Percentiles rank a stretch among this genome's conserved stretches.
These are phyloP conservation scores for Botryotinia globosa DNA, from an alignment of 2,329 filamentous ascomycete genomes.

Conservation along the genomic window DNA sequence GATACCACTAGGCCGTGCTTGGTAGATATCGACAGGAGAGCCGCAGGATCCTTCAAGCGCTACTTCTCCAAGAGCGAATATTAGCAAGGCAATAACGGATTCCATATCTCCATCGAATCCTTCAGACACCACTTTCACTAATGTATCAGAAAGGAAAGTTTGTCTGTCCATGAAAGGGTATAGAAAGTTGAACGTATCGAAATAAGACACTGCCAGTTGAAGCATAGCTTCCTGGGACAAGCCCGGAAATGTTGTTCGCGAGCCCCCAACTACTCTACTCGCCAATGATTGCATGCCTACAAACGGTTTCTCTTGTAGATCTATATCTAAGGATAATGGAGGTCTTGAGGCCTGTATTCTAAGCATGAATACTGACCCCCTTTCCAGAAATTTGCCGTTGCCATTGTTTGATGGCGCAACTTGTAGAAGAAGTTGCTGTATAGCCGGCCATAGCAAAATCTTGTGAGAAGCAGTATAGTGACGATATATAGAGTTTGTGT, in stretches of 20 bases:
- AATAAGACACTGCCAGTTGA: constrained; percentile 52
- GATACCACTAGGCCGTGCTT: constrained; percentile 50
- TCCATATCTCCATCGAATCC: constrained; percentile 50
- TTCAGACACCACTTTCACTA: constrained; percentile 46
- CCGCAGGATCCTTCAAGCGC: constrained; percentile 52
- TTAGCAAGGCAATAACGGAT: constrained; percentile 54
- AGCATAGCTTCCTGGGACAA: constrained; percentile 51
- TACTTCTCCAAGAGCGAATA: constrained; percentile 58
- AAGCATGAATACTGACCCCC: constrained; percentile 41
- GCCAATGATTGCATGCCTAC: constrained; percentile 38
- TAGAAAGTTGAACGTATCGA: constrained; percentile 57
- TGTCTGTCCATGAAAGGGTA: constrained; percentile 59
- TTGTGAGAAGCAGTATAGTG: constrained; percentile 47
- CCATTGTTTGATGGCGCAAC: constrained; percentile 37
- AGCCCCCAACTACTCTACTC: constrained; percentile 31
- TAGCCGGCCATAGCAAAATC: constrained; percentile 50
- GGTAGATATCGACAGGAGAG: constrained; percentile 44
- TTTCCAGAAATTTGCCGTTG: constrained; percentile 41
- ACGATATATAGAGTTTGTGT: constrained; percentile 28
- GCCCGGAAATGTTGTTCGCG: constrained; percentile 34
- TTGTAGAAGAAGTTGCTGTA: constrained; percentile 43
- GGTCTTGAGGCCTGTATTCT: constrained; percentile 33
- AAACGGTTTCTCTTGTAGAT: constrained; percentile 31
- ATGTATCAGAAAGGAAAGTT: constrained; percentile 48
- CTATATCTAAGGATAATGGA: constrained; percentile 32